phyloP scores from a whole-genome alignment of 2,329 filamentous ascomycete genomes.

The Dactylellina parvicollis region DNA sequence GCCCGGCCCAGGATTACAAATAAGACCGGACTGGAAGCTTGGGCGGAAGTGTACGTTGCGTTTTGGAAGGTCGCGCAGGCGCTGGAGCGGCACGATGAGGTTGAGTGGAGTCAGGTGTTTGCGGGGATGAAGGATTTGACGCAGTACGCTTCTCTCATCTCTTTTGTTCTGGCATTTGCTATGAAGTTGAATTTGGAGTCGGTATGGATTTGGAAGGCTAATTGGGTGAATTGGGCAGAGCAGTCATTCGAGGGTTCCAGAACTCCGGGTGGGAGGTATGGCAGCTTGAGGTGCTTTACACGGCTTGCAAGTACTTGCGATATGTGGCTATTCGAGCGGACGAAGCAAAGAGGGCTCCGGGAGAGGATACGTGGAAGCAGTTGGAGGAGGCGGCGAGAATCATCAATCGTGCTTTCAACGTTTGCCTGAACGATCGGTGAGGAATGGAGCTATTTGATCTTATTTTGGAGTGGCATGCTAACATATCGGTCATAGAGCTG shows the following conservation, averaged over 20 bases:
- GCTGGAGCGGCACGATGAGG: slow-evolving; percentile 62
- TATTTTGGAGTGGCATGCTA: slow-evolving; percentile 54
- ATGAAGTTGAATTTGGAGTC: background rate
- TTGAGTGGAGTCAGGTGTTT: slow-evolving; percentile 85
- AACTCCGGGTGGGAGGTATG: slow-evolving; percentile 81
- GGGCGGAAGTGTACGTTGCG: slow-evolving; percentile 82
- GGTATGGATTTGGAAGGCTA: background rate
- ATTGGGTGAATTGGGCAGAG: slow-evolving; percentile 62
- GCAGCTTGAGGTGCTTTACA: slow-evolving; percentile 91
- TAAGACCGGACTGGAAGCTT: slow-evolving; percentile 66
- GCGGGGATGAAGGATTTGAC: slow-evolving; percentile 87
- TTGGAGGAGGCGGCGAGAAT: slow-evolving; percentile 90
- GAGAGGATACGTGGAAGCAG: slow-evolving; percentile 80
- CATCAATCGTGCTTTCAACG: slow-evolving; percentile 88
- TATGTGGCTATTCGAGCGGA: slow-evolving; percentile 92
- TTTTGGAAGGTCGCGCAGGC: slow-evolving; percentile 76
- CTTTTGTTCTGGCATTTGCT: background rate
- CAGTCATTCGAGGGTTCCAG: slow-evolving; percentile 82
- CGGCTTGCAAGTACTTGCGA: slow-evolving; percentile 84
- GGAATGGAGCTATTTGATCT: slow-evolving; percentile 56
- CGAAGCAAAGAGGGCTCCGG: slow-evolving; percentile 69
- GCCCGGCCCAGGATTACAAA: slow-evolving; percentile 53
- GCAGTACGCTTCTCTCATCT: slow-evolving; percentile 50
- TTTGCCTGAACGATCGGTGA: slow-evolving; percentile 89
- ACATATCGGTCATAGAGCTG: slow-evolving; percentile 68